Evolutionary conservation across 495 filamentous ascomycete species (phyloP), one percentile per base, ranked within the genome.

Genomic region (Neurospora sp.): DNA sequence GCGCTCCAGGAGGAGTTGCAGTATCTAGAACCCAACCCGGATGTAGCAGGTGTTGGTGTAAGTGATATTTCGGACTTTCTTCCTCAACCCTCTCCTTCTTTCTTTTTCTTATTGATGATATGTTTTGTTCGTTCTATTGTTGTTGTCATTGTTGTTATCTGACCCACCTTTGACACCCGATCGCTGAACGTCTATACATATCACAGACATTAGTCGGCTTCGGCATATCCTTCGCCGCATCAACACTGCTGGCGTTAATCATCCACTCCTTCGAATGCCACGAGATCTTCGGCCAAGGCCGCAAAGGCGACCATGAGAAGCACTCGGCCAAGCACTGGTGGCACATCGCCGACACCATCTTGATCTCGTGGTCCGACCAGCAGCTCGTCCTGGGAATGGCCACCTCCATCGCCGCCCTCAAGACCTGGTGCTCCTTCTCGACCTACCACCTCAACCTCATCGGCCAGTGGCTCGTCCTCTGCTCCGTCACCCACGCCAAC

Each of bases 401-500:
- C 62, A 73, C 49, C n/a, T 70, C 49, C 72, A 73, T 70, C n/a
- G 72, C 72, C 35, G 39, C 72, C 31, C 54, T 73, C 37, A 35
- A 27, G 16, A 31, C 38, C 35, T 70, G 54, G 46, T 70, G 72
- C 72, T 38, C 49, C 39, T 71, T 73, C 39, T 73, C 72, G 37
- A 73, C 54, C 49, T 73, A 73, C 72, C 72, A 73, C 54, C 39
- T 73, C 35, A 73, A 73, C 54, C 35, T 73, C n/a, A 41, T 41
- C 60, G 69, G 69, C 23, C 72, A 73, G 18, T 73, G 72, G 72
- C 72, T 73, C 11, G 49, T 73, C 31, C 9, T 73, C 14, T 70
- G 35, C 31, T 71, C 54, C 72, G 69, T 73, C 5, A 73, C 72
- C 37, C 72, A 73, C 49, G 54, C 39, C 18, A 73, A 73, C 38